Base-by-base conservation (phyloP, 805 yeast genomes). In the Hanseniaspora singularis region DNA sequence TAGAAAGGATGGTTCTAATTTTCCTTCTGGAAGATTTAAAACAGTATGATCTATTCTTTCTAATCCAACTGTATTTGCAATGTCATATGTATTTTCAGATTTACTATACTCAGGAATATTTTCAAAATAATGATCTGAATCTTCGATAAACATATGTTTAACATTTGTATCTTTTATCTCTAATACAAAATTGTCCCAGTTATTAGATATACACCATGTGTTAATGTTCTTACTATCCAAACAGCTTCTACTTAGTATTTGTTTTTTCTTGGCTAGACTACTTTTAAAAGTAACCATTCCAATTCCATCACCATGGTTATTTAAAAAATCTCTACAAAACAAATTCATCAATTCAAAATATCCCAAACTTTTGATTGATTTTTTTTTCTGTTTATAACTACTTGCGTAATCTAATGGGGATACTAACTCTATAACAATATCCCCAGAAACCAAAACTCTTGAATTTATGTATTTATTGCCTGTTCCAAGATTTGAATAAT, bases 261-360 rank as follows among this genome's bases (percentile, higher is more conserved):
- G 3, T 64, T 69, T 11, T 74, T 74, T 53, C 78, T 65, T 4
- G 61, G 64, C 0, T 82, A 89, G 15, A 20, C 23, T 33, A n/a
- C 32, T 24, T n/a, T 57, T 57, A 54, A 84, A 79, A 0, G 85
- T 73, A 10, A 85, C 74, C 56, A 85, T 92, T 58, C 75, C 75
- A n/a, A 84, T 84, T 4, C 85, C 82, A 57, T 82, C 88, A 1
- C 94, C 89, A 59, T 85, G 95, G 4, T 54, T 58, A 5, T 58
- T 54, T 7, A 77, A 61, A 53, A 73, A 77, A 3, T 36, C 30
- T 20, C 18, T 34, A 26, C 40, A 37, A 11, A 42, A 27, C 11
- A 28, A 6, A 11, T 59, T 54, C 50, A 69, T 72, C 19, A 77
- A 70, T 24, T 63, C 68, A 57, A 16, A 51, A 47, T 7, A 20